phyloP scores from a whole-genome alignment of 148 eudicot species.

The Silene uniflora region DNA sequence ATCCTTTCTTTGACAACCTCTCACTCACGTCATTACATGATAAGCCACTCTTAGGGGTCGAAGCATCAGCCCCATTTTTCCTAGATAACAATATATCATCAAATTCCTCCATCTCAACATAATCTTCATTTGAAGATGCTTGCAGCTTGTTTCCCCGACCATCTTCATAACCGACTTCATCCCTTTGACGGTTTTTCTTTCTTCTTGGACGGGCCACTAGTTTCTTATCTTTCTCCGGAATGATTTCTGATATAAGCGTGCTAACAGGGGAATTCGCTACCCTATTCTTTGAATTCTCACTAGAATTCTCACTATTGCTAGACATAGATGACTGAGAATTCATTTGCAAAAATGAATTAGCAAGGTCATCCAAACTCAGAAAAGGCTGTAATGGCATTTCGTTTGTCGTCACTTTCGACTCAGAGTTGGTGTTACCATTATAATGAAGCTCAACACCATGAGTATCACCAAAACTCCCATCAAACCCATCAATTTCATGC shows the following conservation, averaged over 20 bases:
- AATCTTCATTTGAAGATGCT: constrained; percentile 42
- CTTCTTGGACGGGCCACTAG: constrained; percentile 29
- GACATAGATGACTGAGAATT: constrained; percentile 28
- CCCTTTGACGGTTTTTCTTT: constrained; percentile 45
- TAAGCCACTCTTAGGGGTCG: neutral
- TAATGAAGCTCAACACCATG: neutral
- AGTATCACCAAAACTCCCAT: neutral
- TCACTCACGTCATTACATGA: constrained; percentile 16
- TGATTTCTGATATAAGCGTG: constrained; percentile 18
- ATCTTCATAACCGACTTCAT: constrained; percentile 36
- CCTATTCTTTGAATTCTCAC: constrained; percentile 5
- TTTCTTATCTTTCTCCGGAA: constrained; percentile 9
- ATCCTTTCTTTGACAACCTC: constrained; percentile 21
- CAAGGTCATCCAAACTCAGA: constrained; percentile 14
- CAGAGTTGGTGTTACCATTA: constrained; percentile 1
- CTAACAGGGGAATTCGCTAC: constrained; percentile 30
- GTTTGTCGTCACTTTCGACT: constrained; percentile 13
- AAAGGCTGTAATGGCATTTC: constrained; percentile 12
- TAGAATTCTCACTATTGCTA: constrained; percentile 22
- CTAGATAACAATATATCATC: constrained; percentile 48
- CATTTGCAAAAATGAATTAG: constrained; percentile 14
- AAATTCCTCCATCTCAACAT: constrained; percentile 38
- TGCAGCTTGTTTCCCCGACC: constrained; percentile 49
- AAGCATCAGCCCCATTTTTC: constrained; percentile 16
- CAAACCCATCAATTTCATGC: constrained; percentile 20